Conservation (phyloP, 2,329 filamentous ascomycete species). For the Cryphonectria carpinicola region DNA sequence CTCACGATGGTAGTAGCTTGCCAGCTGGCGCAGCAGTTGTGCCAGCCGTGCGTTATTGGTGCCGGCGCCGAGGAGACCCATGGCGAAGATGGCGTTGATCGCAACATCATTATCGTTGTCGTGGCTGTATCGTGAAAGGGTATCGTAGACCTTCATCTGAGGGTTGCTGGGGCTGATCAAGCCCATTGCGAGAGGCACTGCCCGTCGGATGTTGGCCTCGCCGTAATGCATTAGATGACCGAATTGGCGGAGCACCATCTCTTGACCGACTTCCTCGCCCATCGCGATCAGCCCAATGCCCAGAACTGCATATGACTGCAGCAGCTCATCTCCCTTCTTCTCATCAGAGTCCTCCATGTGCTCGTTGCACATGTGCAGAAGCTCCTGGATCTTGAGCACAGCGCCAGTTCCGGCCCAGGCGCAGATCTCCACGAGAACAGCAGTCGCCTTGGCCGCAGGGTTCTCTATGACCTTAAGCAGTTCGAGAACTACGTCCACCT, state of each 20-base stretch:
- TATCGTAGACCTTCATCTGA: constrained; percentile 99
- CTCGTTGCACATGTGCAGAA: constrained; percentile 97
- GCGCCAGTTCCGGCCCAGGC: constrained; percentile 98
- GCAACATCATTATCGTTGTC: constrained; percentile 98
- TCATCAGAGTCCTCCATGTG: constrained; percentile 93
- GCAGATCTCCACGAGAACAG: constrained; percentile 92
- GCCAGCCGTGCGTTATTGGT: constrained; percentile 98
- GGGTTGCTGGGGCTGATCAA: constrained; percentile 96
- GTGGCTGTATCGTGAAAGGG: constrained; percentile 94
- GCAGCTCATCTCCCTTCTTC: constrained; percentile 92
- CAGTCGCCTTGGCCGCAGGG: constrained; percentile 94
- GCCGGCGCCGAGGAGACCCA: constrained; percentile 94
- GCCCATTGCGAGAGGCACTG: constrained; percentile 94
- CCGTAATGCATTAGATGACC: constrained; percentile 99
- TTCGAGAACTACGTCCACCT: constrained; percentile 97
- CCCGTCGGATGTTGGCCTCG: constrained; percentile 94
- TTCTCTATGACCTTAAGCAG: constrained; percentile 97
- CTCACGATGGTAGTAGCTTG: constrained; percentile 97
- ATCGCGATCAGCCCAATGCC: constrained; percentile 94
- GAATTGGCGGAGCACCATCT: constrained; percentile 98
- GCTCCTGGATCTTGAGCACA: constrained; percentile 94
- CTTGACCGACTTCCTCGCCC: constrained; percentile 97
- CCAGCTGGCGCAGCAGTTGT: constrained; percentile 89
- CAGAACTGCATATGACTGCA: constrained; percentile 94
- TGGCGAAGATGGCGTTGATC: constrained; percentile 98